Conservation (phyloP, 108 stramenopile genomes). For the Fragilaria radians region DNA sequence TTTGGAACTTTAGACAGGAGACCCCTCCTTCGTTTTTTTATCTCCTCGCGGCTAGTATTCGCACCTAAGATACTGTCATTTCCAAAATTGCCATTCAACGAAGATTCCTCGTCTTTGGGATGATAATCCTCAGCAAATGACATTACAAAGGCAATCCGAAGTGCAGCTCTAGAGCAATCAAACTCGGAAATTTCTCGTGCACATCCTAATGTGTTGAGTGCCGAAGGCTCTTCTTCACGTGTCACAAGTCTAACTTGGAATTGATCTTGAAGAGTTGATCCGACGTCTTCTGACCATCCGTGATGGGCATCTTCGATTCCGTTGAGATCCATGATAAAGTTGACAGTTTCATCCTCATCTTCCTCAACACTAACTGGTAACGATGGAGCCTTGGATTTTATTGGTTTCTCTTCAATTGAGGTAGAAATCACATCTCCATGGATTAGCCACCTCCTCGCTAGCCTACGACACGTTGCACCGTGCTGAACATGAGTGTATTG, state of each 20-base stretch:
- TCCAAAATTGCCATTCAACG: neutral
- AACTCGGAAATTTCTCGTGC: slow-evolving; percentile 53
- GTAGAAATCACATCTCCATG: slow-evolving; percentile 44
- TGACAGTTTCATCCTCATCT: slow-evolving; percentile 56
- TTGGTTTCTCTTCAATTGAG: slow-evolving; percentile 5
- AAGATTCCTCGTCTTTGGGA: neutral
- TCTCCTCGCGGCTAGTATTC: neutral
- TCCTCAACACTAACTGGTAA: slow-evolving; percentile 10
- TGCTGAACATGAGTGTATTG: slow-evolving; percentile 74
- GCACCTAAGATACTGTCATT: neutral
- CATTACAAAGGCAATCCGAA: slow-evolving; percentile 78
- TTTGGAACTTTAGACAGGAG: slow-evolving; percentile 26
- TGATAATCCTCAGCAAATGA: slow-evolving; percentile 55
- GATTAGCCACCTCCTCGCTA: slow-evolving; percentile 64
- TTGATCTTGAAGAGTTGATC: slow-evolving; percentile 1
- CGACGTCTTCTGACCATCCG: slow-evolving; percentile 5
- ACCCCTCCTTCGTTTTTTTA: neutral
- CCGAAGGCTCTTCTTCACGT: slow-evolving; percentile 58
- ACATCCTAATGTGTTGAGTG: slow-evolving; percentile 34
- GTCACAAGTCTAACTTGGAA: slow-evolving; percentile 8
- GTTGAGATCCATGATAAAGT: slow-evolving; percentile 82
- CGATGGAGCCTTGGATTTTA: slow-evolving; percentile 2
- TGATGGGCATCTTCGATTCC: slow-evolving; percentile 25
- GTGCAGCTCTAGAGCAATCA: slow-evolving; percentile 31
- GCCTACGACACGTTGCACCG: slow-evolving; percentile 24